Base-by-base conservation (phyloP, 2,329 filamentous ascomycete species). In the Diaporthe batatas region DNA sequence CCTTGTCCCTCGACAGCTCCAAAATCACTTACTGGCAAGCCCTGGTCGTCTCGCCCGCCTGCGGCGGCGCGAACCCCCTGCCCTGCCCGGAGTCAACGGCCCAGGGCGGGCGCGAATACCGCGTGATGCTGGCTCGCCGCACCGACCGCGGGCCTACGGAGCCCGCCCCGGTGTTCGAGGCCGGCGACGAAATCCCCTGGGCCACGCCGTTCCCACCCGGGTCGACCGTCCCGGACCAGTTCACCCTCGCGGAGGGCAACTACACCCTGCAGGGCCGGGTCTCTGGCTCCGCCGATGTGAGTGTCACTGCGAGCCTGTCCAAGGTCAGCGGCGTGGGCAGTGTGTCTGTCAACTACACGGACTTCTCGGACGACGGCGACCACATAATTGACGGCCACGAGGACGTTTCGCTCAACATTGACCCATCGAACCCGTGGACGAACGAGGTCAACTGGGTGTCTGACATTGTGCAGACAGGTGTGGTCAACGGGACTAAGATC, bases 31-130 rank as follows among this genome's bases (percentile, higher is more conserved):
- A 84, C 74, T 85, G 77, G 77, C 83, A 87, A 74, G 77, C 77
- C 3, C 76, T 84, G 8, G 80, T 81, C 0, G 74, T 81, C 1
- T 72, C 80, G 0, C 85, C 84, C 0, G 81, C 80, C 0, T 87
- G 85, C 72, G 84, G 84, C 0, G 85, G 84, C 0, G 34, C 23
- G 0, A 87, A 87, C 54, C 82, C 84, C 0, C 79, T 86, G 0
- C 78, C 79, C 2, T 87, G 85, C 70, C 57, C 57, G 3, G 81
- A 80, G 6, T 74, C 77, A 0, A 86, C 84, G 0, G 84, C 81
- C 7, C 80, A 78, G 0, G 83, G 82, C 2, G 83, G 81, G 1
- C 79, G 83, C 6, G 79, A 78, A 10, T 79, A 82, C 32, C 82
- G 84, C 8, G 68, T 85, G 2, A 85, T 87, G 82, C 47, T 87